These are phyloP conservation scores for Phytophthora fragariaefolia DNA, from an alignment of 352 stramenopile species.

Conservation along the genomic window DNA sequence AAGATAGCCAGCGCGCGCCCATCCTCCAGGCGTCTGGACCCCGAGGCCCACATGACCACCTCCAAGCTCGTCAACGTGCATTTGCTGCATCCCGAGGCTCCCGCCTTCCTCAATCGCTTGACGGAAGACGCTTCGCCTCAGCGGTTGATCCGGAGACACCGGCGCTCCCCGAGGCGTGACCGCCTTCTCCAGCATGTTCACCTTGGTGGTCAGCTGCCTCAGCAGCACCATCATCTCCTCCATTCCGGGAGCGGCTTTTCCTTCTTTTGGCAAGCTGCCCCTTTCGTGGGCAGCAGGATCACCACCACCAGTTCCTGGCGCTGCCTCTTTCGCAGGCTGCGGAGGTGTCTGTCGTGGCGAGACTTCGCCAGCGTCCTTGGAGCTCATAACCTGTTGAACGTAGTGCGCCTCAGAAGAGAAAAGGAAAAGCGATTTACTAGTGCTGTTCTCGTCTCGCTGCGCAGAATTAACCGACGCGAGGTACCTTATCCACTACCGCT, in stretches of 20 bases:
- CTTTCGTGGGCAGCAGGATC: conserved; percentile 1
- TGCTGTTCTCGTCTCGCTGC: background rate
- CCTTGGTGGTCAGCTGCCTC: background rate
- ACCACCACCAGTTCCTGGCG: background rate
- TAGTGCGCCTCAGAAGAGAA: background rate
- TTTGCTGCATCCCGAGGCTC: conserved; percentile 2
- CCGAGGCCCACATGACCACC: background rate
- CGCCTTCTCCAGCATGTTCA: conserved; percentile 1
- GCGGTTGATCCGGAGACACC: background rate
- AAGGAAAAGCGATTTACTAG: background rate
- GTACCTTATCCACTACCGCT: too few species aligned
- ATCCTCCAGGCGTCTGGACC: conserved; percentile 5
- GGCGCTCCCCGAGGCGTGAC: conserved; percentile 3
- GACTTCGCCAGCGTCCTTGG: background rate
- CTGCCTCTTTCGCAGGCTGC: conserved; percentile 8
- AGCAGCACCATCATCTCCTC: conserved; percentile 1
- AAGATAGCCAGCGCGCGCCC: background rate
- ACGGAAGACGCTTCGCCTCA: conserved; percentile 7
- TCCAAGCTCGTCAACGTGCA: conserved; percentile 1
- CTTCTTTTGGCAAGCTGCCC: background rate
- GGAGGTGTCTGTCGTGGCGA: background rate
- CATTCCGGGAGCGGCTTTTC: background rate
- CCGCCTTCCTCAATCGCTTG: conserved; percentile 7
- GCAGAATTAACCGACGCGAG: conserved; percentile 1
- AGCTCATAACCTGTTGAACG: conserved; percentile 10